phyloP scores from a whole-genome alignment of 306 rosid species.

The Elaeagnus macrophylla region DNA sequence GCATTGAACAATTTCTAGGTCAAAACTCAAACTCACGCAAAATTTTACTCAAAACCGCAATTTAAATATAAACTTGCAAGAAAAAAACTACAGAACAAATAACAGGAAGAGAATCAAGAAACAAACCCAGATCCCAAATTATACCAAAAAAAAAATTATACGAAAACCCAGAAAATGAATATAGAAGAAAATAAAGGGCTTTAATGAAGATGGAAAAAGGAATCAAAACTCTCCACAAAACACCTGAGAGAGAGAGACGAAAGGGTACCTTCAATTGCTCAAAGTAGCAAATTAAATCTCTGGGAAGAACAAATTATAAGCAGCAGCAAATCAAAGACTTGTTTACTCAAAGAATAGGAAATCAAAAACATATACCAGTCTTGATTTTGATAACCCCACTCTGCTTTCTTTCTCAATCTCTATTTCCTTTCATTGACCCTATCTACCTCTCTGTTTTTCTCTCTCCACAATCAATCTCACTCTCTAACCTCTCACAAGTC shows the following conservation, averaged over 20 bases:
- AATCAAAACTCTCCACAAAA: slow-evolving; percentile 19
- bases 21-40: slow-evolving; percentile 18
- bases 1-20: slow-evolving; percentile 2
- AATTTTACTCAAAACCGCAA: slow-evolving; percentile 4
- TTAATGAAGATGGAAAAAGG: slow-evolving; percentile 2
- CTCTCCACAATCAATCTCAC: slow-evolving; percentile 17
- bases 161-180: slow-evolving; percentile 7
- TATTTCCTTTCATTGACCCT: slow-evolving; percentile 9
- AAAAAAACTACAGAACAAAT: background rate
- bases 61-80: slow-evolving; percentile 8
- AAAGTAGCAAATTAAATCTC: background rate
- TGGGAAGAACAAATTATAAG: slow-evolving; percentile 28
- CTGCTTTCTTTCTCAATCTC: slow-evolving; percentile 11
- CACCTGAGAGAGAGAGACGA: slow-evolving; percentile 28
- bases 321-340: slow-evolving; percentile 33
- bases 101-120: slow-evolving; percentile 18
- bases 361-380: slow-evolving; percentile 31
- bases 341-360: slow-evolving; percentile 23
- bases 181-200: slow-evolving; percentile 7
- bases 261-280: slow-evolving; percentile 1
- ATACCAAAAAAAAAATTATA: slow-evolving; percentile 17
- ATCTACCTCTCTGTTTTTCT: slow-evolving; percentile 12
- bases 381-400: slow-evolving; percentile 17
- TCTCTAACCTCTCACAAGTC: slow-evolving; percentile 17
- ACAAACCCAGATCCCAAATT: slow-evolving; percentile 66